Evolutionary conservation across 2,329 filamentous ascomycete species (phyloP).

Genomic region (Beauveria asiatica): DNA sequence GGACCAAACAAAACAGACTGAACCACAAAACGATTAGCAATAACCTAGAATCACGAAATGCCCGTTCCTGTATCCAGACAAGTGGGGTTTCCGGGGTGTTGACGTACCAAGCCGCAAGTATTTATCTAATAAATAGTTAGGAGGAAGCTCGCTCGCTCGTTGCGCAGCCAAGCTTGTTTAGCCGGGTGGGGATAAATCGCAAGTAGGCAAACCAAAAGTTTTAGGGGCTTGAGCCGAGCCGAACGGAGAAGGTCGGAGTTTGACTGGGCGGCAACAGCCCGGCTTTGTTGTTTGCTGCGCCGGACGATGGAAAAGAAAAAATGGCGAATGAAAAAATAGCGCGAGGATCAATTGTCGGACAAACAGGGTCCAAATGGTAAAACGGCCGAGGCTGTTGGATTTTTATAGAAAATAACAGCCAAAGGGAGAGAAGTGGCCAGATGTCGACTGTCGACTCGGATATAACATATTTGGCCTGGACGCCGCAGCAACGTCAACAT

Average conservation of each 20-base stretch:
- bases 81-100: not conserved
- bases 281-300: not conserved
- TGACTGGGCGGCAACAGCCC: not conserved
- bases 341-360: not conserved
- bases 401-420: not conserved
- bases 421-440: not conserved
- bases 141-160: not conserved
- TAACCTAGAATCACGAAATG: constrained; percentile 1
- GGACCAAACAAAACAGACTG: not conserved
- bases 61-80: not conserved
- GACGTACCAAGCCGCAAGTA: not conserved
- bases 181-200: not conserved
- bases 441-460: not conserved
- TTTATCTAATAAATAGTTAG: not conserved
- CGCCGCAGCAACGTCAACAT: not conserved
- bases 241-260: constrained; percentile 12
- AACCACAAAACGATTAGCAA: constrained; percentile 9
- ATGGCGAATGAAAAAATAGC: not conserved
- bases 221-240: constrained; percentile 9
- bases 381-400: no score
- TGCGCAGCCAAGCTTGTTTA: not conserved
- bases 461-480: not conserved
- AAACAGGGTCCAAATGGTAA: not conserved
- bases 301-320: not conserved
- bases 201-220: not conserved